A percentile compares a stretch with the other conserved stretches of the same genome.
Evolutionary conservation across 805 yeast genomes (phyloP).

Genomic region (Saturnispora ahearnii): DNA sequence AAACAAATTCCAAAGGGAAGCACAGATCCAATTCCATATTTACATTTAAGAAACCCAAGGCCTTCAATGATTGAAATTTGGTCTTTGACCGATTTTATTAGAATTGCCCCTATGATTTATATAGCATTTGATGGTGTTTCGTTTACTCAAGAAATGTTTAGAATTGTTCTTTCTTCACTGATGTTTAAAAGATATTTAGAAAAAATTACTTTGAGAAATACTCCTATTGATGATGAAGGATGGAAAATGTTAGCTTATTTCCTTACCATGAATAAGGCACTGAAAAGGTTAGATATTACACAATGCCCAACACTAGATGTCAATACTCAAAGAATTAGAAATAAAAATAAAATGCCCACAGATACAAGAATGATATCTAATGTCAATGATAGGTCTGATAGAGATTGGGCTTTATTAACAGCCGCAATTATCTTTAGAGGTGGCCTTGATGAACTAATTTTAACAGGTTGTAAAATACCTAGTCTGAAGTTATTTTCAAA

Average conservation of each 20-base stretch:
- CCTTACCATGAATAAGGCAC: conserved; percentile 48
- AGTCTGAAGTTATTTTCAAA: conserved; percentile 47
- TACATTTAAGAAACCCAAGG: conserved; percentile 74
- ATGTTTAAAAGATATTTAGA: conserved; percentile 56
- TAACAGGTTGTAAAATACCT: conserved; percentile 66
- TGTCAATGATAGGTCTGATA: conserved; percentile 51
- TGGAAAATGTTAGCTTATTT: conserved; percentile 80
- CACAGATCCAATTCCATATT: conserved; percentile 59
- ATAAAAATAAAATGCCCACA: conserved; percentile 17
- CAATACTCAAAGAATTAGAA: conserved; percentile 32
- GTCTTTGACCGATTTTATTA: conserved; percentile 78
- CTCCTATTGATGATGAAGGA: conserved; percentile 59
- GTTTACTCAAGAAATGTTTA: conserved; percentile 66
- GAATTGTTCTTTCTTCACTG: conserved; percentile 62
- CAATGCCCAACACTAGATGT: conserved; percentile 48
- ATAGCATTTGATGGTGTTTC: conserved; percentile 73
- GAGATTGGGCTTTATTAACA: conserved; percentile 76
- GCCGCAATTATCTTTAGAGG: conserved; percentile 61
- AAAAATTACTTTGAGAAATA: conserved; percentile 70
- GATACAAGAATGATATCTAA: conserved; percentile 37
- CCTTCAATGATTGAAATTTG: conserved; percentile 85
- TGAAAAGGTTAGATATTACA: conserved; percentile 59
- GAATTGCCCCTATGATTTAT: conserved; percentile 75
- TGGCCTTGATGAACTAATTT: conserved; percentile 69
- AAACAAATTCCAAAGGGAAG: conserved; percentile 75